Base-by-base conservation (phyloP, 768 basidiomycete genomes). In the Udeniomyces megalosporus region DNA sequence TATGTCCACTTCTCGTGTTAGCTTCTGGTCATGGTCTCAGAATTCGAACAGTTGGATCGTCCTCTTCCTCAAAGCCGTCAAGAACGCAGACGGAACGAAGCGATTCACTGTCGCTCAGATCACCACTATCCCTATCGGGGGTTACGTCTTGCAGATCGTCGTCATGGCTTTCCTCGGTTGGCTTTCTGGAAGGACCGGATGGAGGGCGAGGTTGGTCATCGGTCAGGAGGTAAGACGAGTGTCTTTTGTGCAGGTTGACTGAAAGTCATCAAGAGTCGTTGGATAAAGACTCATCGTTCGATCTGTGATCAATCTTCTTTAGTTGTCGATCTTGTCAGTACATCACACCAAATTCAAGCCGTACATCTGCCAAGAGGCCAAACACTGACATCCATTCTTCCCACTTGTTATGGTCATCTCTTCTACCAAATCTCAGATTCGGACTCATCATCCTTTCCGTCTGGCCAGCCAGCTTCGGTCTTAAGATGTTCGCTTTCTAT, bases 41-140 rank as follows among this genome's bases (percentile, higher is more conserved):
- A 42, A 42, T 17, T 8, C 38, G 10, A 69, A 68, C 53, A 52
- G 62, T 10, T 69, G 68, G 68, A 67, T 67, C 35, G 54, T 67
- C 14, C 67, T 69, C 26, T 66, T 55, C 57, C 66, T 69, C 34
- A 69, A 69, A 56, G 57, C 68, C 0, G 58, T 57, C n/a, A 66
- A 62, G 53, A 67, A 66, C 49, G 59, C 58, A 26, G 66, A 67
- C 46, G 69, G 69, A 1, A 62, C 55, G 0, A 60, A 60, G 15
- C 58, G 66, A 2, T 69, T 68, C 57, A 15, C 15, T 22, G 46
- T 69, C 35, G 32, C 58, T 4, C 47, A 66, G 31, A 50, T 69
- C 66, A 69, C 68, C 50, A 64, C 66, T 2, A 69, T 69, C 60
- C 65, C 64, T 28, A 69, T 69, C 47, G 64, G 64, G 0, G 68